These are phyloP conservation scores for Calocera cornea DNA, from an alignment of 768 basidiomycete genomes.

Conservation along the genomic window DNA sequence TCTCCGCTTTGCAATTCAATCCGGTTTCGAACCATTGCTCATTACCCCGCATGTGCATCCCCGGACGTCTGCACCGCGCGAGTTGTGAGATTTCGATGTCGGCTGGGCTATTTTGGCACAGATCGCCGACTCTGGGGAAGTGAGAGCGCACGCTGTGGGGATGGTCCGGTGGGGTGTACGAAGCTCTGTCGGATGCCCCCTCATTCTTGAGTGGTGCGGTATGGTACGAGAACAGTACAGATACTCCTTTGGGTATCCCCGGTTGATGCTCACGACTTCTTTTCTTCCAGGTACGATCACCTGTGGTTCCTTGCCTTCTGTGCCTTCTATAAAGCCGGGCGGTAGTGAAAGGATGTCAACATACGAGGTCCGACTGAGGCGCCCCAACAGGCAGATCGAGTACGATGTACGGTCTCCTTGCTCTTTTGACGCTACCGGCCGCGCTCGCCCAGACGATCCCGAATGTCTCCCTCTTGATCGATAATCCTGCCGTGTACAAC, in stretches of 20 bases:
- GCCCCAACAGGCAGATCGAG: not conserved
- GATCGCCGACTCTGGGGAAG: too few relatives aligned
- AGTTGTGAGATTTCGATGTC: not conserved
- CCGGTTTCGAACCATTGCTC: not conserved
- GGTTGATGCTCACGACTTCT: not conserved
- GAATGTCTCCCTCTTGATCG: not conserved
- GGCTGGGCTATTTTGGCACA: too few relatives aligned
- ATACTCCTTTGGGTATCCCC: slow-evolving; percentile 1
- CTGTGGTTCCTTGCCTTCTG: not conserved
- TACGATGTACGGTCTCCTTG: not conserved
- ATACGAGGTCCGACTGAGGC: not conserved
- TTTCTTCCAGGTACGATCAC: not conserved
- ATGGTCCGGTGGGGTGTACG: too few relatives aligned
- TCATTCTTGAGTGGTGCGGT: not conserved
- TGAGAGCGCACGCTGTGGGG: too few relatives aligned
- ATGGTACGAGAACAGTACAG: not conserved
- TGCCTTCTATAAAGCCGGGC: not conserved
- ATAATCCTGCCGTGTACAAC: not conserved
- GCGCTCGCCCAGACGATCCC: slow-evolving; percentile 1
- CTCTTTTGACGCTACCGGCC: not conserved
- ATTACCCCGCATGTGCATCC: slow-evolving; percentile 1
- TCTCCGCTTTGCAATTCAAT: not conserved
- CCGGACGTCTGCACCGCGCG: not conserved
- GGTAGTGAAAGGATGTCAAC: not conserved
- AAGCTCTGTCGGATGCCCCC: too few relatives aligned